Evolutionary conservation across 495 filamentous ascomycete species (phyloP).

Genomic region (Peziza echinospora): DNA sequence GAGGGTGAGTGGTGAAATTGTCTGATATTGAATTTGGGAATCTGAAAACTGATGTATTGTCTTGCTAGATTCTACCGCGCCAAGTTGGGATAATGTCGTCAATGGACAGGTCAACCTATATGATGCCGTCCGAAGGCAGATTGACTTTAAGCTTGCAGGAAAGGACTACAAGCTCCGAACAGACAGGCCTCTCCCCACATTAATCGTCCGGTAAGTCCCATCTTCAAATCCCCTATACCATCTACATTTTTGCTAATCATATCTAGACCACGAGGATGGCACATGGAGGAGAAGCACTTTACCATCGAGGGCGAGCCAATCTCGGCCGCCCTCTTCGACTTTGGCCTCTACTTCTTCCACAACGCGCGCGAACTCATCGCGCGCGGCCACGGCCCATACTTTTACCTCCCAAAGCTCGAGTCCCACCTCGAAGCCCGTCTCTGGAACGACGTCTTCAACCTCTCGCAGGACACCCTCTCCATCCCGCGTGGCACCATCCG

Average conservation of each 20-base stretch:
- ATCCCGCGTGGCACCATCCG: constrained; percentile 83
- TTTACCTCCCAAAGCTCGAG: constrained; percentile 99
- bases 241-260: not conserved
- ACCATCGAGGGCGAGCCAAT: constrained; percentile 91
- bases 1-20: constrained; percentile 49
- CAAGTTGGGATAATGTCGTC: constrained; percentile 99
- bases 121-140: constrained; percentile 80
- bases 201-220: constrained; percentile 42
- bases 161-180: constrained; percentile 97
- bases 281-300: constrained; percentile 96
- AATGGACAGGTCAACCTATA: constrained; percentile 97
- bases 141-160: constrained; percentile 86
- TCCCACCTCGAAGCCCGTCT: constrained; percentile 89
- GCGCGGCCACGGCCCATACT: constrained; percentile 79
- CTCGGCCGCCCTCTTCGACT: constrained; percentile 84
- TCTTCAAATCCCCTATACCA: not conserved
- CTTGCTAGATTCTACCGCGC: constrained; percentile 95
- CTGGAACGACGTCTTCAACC: constrained; percentile 98
- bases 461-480: constrained; percentile 77
- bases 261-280: constrained; percentile 54
- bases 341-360: constrained; percentile 98
- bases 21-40: not conserved
- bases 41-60: not conserved
- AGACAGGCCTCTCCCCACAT: constrained; percentile 54
- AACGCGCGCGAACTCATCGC: constrained; percentile 78